A percentile compares a stretch with the other conserved stretches of the same genome.
These are phyloP conservation scores for Steccherinum ochraceum DNA, from an alignment of 768 basidiomycete species.

Conservation along the genomic window DNA sequence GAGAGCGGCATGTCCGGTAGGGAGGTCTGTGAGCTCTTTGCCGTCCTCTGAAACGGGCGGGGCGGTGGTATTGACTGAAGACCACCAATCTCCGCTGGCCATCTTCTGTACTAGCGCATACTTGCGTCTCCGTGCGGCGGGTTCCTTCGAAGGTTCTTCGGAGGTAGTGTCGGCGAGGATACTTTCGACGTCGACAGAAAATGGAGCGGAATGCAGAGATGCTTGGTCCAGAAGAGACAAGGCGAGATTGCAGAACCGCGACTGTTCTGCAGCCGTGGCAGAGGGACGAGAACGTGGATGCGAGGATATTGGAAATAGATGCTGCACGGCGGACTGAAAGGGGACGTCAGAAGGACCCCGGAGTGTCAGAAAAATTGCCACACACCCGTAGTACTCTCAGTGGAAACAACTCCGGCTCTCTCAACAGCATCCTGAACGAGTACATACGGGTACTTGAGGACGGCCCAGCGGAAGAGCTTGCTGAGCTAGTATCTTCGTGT, in stretches of 20 bases:
- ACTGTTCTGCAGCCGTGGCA: conserved; percentile 60
- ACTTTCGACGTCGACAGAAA: conserved; percentile 40
- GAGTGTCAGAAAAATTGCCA: conserved; percentile 14
- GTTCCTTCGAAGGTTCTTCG: neutral
- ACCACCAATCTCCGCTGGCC: conserved; percentile 74
- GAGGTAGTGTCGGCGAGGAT: conserved; percentile 25
- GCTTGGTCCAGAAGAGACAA: conserved; percentile 67
- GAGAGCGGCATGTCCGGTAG: conserved; percentile 68
- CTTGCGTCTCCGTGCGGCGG: conserved; percentile 27
- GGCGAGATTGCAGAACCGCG: conserved; percentile 70
- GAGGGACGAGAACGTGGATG: conserved; percentile 60
- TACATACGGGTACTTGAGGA: conserved; percentile 21
- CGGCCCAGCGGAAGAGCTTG: conserved; percentile 19
- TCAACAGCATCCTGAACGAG: conserved; percentile 54
- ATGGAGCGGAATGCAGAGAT: conserved; percentile 39
- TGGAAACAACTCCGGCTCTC: conserved; percentile 45
- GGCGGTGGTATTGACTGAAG: conserved; percentile 52
- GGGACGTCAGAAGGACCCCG: too few species aligned
- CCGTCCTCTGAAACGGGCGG: conserved; percentile 29
- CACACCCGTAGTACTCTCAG: conserved; percentile 52
- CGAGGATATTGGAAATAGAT: conserved; percentile 63
- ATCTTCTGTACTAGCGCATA: conserved; percentile 80
- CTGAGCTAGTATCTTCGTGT: conserved; percentile 35
- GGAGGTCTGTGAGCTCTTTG: conserved; percentile 40
- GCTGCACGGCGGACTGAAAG: conserved; percentile 53